These are phyloP conservation scores for Mrakia gelida DNA, from an alignment of 768 basidiomycete species.

Conservation along the genomic window DNA sequence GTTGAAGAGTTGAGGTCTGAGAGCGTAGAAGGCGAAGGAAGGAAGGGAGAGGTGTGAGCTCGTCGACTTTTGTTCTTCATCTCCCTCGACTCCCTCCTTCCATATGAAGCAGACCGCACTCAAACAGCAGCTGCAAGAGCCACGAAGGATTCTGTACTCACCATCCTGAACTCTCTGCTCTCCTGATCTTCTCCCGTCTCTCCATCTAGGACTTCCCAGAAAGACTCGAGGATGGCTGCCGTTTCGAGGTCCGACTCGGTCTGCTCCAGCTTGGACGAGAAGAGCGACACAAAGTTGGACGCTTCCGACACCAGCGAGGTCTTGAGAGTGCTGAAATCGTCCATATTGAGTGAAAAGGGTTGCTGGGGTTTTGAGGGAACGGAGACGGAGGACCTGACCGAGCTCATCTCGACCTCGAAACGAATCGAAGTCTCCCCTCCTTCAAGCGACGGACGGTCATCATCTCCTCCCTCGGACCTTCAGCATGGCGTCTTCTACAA, in stretches of 20 bases:
- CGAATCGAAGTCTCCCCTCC: too few species aligned
- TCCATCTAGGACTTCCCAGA: conserved; percentile 16
- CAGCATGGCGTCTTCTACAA: too few species aligned
- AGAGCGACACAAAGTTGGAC: neutral
- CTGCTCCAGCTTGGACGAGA: neutral
- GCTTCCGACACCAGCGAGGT: neutral
- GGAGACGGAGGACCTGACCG: too few species aligned
- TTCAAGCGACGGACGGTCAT: too few species aligned
- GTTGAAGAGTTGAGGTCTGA: neutral
- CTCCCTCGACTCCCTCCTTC: neutral
- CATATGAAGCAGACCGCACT: neutral
- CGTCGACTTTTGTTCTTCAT: neutral
- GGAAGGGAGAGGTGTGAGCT: conserved; percentile 9
- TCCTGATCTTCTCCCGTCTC: neutral
- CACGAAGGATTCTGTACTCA: neutral
- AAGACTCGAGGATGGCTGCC: conserved; percentile 14
- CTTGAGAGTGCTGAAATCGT: conserved; percentile 5
- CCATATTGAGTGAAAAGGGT: neutral
- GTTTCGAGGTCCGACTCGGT: conserved; percentile 15
- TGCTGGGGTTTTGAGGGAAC: neutral
- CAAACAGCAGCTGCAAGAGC: neutral
- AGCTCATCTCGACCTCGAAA: too few species aligned
- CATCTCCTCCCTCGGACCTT: too few species aligned
- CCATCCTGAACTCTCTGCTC: conserved; percentile 3
- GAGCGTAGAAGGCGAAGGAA: neutral